Base-by-base conservation (phyloP, 1,284 basidiomycete species). In the Rhodotorula sp. region DNA sequence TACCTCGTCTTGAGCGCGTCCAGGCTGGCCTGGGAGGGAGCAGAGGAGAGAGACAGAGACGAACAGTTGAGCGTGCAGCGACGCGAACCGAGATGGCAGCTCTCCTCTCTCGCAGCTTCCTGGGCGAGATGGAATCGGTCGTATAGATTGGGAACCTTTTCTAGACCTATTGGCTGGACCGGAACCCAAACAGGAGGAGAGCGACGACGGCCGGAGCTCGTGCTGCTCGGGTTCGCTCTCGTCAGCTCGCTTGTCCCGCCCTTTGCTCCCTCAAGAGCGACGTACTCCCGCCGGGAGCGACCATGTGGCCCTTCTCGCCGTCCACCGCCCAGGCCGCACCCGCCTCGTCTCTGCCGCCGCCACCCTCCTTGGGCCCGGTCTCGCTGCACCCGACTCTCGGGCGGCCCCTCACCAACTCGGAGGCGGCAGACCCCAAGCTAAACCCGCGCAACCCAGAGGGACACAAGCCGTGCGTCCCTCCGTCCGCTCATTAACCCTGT, bases 401-500 rank as follows among this genome's bases (percentile, higher is more conserved):
- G 29, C 58, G 59, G 9, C 65, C 68, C 10, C 21, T 75, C 37
- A 72, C 71, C 17, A 64, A 64, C 46, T 65, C 61, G 2, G 76
- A 77, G n/a, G 74, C 74, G 0, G 71, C 69, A 2, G 63, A 77
- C 61, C 78, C 74, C 25, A 67, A 57, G n/a, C 77, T 82, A 59
- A 94, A 94, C 80, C 91, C 90, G 19, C 83, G 94, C 72, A 97
- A 97, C 81, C 94, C 94, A 0, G 82, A 92, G 79, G 93, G 93
- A 27, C 85, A 96, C 74, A 96, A 96, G 81, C 91, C 94, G 94
- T 96, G 81, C 77, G 91, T 66, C n/a, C n/a, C n/a, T n/a, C n/a
- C n/a, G n/a, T n/a, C n/a, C n/a, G n/a, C n/a, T n/a, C n/a, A n/a
- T n/a, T n/a, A n/a, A n/a, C n/a, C n/a, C n/a, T n/a, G n/a, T n/a